A percentile compares a stretch with the other conserved stretches of the same genome.
Conservation (phyloP, 176 grass and related monocot genomes). For the Carex pumila region DNA sequence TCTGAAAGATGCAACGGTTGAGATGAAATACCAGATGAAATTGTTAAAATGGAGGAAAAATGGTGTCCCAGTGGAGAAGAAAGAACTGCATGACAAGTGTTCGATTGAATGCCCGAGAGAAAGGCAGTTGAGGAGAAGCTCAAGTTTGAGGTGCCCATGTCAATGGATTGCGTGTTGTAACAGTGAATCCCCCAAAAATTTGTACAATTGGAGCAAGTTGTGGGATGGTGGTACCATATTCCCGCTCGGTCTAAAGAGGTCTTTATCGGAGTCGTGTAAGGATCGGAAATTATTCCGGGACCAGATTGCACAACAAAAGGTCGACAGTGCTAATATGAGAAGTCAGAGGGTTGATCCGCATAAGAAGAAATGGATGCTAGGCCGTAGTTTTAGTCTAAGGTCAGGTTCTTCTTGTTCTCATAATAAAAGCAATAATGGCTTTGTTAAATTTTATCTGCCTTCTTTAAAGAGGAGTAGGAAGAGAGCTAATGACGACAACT, state of each 20-base stretch:
- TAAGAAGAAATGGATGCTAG: slow-evolving; percentile 17
- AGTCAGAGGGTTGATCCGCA: neutral
- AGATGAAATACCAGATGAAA: neutral
- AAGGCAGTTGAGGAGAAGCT: slow-evolving; percentile 13
- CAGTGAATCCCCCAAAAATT: neutral
- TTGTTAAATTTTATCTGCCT: slow-evolving; percentile 10
- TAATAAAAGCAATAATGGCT: neutral
- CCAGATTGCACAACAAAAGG: neutral
- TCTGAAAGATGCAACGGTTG: neutral
- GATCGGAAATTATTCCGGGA: neutral
- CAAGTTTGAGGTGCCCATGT: slow-evolving; percentile 18
- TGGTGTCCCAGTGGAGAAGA: neutral
- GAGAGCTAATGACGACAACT: neutral
- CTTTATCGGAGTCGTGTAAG: slow-evolving; percentile 5
- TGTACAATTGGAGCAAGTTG: neutral
- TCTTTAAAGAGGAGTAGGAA: neutral
- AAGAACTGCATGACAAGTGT: neutral
- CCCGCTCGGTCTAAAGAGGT: slow-evolving; percentile 6
- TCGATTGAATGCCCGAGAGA: slow-evolving; percentile 3
- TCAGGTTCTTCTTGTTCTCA: neutral
- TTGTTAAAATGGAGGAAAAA: slow-evolving; percentile 4
- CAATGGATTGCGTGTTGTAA: slow-evolving; percentile 25
- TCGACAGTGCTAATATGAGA: neutral
- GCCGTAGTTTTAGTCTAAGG: slow-evolving; percentile 16
- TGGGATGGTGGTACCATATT: slow-evolving; percentile 13